Evolutionary conservation across 2,329 filamentous ascomycete species (phyloP), one percentile per base, ranked within the genome.

Genomic region (Epichloe sibirici): DNA sequence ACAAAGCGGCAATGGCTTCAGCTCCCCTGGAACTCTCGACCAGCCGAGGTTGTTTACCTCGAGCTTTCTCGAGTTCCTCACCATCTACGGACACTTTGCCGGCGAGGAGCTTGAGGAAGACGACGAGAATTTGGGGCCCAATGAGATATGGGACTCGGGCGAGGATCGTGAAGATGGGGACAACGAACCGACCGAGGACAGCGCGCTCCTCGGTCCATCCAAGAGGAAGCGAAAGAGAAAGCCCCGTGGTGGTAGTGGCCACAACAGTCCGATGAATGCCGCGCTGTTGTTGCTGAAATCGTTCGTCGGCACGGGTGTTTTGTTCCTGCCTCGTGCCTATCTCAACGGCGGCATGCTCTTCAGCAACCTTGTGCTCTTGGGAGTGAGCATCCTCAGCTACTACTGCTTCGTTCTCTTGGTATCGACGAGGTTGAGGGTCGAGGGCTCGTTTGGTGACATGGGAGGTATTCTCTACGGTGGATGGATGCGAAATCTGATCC

Each of bases 321-420:
- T 97, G 15, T 97, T 97, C 72, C 73, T 97, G 37, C 91, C 91
- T 0, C 83, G 90, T 47, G 91, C 93, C 4, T 98, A 93, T 65
- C 78, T 96, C 57, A 98, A 95, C 62, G 93, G 93, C 51, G 93
- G 93, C 54, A 97, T 98, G 90, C 72, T 95, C 15, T 98, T 98
- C 69, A 95, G 90, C 62, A 95, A 94, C 64, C 58, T 94, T 49
- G 86, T 98, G 15, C 79, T 98, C n/a, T 74, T 98, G 23, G 79
- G 77, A 40, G 88, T 98, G 15, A 90, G 93, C 6, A 74, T 79
- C 2, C 74, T 98, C 54, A 96, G 90, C 66, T 98, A 95, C 71
- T 95, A 96, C 73, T 96, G 90, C 72, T 98, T 98, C 69, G 90
- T 98, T 43, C 77, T 98, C 13, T 79, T 98, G 35, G 90, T 96